Base-by-base conservation (phyloP, 345 rosid genomes). In the Eucalyptus camaldulensis region DNA sequence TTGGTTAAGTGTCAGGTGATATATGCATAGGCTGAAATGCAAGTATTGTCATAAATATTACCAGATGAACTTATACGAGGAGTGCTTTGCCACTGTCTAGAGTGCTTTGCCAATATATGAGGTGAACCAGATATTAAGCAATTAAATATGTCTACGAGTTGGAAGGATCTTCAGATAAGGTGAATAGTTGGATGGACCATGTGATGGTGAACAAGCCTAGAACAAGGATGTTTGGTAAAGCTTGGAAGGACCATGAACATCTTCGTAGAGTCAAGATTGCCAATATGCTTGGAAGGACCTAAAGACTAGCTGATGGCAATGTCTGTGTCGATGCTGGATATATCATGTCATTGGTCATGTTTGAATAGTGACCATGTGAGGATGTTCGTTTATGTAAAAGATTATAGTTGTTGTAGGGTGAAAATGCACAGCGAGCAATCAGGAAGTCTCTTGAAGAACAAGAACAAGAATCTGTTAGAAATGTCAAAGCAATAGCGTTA, bases 371-470 rank as follows among this genome's bases (percentile, higher is more conserved):
- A 51, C 8, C 54, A 17, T 51, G 54, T 51, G 54, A 51, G 54
- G 4, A 51, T 7, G 54, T 51, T 51, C 22, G 0, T 7, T 17
- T 8, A 51, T 51, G 22, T 3, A 51, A 51, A 51, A 7, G 0
- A 51, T 17, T 51, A 51, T 51, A 3, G 54, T 51, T 51, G 56
- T 51, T 51, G 54, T 3, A 51, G 54, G 22, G 8, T 51, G 8
- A 51, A 51, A 51, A 51, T 51, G 54, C 2, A 0, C 1, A 3
- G 54, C 8, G 2, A 0, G 3, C 4, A 1, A 51, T 51, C 54
- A 17, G 1, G 22, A 51, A 7, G 22, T 51, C 54, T 51, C 22
- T 17, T 1, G 3, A 17, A 22, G 54, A 51, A 51, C 54, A 51
- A 16, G 22, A 51, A 16, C 54, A 16, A 51, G 54, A 0, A 16